A percentile compares a stretch with the other conserved stretches of the same genome.
phyloP scores from a whole-genome alignment of 2,329 filamentous ascomycete species.

The Phaeosphaeriaceae sp. region DNA sequence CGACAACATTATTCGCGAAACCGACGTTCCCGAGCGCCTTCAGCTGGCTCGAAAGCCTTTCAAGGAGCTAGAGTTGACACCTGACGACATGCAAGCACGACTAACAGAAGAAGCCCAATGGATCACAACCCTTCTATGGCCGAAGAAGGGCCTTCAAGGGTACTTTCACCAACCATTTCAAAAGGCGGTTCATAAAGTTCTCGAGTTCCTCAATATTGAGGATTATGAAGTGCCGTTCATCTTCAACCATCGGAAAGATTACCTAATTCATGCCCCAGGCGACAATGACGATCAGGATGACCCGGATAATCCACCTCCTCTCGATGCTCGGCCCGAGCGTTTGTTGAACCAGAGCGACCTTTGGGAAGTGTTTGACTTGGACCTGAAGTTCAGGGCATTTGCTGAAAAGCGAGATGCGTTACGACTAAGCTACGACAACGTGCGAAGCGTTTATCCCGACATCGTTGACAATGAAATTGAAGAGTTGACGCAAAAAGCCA shows the following conservation, averaged over 20 bases:
- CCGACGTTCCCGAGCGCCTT: slow-evolving; percentile 91
- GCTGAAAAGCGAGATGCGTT: slow-evolving; percentile 90
- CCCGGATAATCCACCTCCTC: slow-evolving; percentile 72
- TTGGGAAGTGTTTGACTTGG: slow-evolving; percentile 93
- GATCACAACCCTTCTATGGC: slow-evolving; percentile 89
- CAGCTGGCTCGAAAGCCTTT: slow-evolving; percentile 91
- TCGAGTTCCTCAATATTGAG: slow-evolving; percentile 94
- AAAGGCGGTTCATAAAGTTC: slow-evolving; percentile 85
- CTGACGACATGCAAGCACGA: slow-evolving; percentile 69
- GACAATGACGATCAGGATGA: slow-evolving; percentile 64
- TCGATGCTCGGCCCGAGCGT: slow-evolving; percentile 80
- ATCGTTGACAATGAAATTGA: slow-evolving; percentile 78
- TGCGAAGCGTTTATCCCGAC: slow-evolving; percentile 64
- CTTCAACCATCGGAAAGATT: slow-evolving; percentile 97
- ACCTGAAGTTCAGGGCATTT: slow-evolving; percentile 92
- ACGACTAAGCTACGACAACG: slow-evolving; percentile 76
- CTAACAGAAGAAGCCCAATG: slow-evolving; percentile 86
- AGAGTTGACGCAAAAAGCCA: slow-evolving; percentile 78
- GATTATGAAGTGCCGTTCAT: slow-evolving; percentile 97
- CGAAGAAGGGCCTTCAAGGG: slow-evolving; percentile 76
- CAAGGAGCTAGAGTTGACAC: slow-evolving; percentile 77
- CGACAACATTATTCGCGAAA: slow-evolving; percentile 87
- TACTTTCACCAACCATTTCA: slow-evolving; percentile 84
- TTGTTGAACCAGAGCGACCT: slow-evolving; percentile 90
- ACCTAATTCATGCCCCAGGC: slow-evolving; percentile 86